These are phyloP conservation scores for Didymellaceae sp. DNA, from an alignment of 2,329 filamentous ascomycete species.

Conservation along the genomic window DNA sequence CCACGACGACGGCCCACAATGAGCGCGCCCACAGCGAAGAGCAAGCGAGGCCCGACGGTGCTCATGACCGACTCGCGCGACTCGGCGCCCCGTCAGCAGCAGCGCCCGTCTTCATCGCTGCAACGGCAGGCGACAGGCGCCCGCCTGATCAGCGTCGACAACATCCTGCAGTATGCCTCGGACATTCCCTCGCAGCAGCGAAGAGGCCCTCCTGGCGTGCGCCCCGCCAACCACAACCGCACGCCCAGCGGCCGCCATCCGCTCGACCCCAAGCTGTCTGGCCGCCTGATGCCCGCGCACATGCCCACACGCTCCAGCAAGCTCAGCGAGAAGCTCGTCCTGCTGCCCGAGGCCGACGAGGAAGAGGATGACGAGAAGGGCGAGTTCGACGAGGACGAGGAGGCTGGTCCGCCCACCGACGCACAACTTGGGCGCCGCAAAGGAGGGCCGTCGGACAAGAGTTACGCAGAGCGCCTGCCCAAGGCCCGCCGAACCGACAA, in stretches of 20 bases:
- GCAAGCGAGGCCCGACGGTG: conserved; percentile 48
- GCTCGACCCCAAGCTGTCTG: conserved; percentile 61
- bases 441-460: conserved; percentile 75
- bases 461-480: conserved; percentile 89
- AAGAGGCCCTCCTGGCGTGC: conserved; percentile 68
- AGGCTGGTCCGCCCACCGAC: conserved; percentile 69
- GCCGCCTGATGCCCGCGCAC: conserved; percentile 63
- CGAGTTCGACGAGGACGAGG: conserved; percentile 60
- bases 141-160: conserved; percentile 87
- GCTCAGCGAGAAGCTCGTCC: conserved; percentile 94
- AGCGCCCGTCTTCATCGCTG: conserved; percentile 25
- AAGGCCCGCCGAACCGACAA: conserved; percentile 88
- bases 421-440: conserved; percentile 69
- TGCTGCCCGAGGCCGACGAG: conserved; percentile 79
- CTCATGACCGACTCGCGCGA: conserved; percentile 65
- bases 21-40: conserved; percentile 45
- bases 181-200: conserved; percentile 96
- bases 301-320: conserved; percentile 90
- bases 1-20: conserved; percentile 27
- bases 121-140: conserved; percentile 54
- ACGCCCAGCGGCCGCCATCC: conserved; percentile 60
- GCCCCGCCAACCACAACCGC: conserved; percentile 56
- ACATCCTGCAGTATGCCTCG: conserved; percentile 89
- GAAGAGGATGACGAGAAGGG: conserved; percentile 62
- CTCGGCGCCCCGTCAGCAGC: conserved; percentile 39